phyloP scores from a whole-genome alignment of 257 asterid species.

The Scutellaria minor region DNA sequence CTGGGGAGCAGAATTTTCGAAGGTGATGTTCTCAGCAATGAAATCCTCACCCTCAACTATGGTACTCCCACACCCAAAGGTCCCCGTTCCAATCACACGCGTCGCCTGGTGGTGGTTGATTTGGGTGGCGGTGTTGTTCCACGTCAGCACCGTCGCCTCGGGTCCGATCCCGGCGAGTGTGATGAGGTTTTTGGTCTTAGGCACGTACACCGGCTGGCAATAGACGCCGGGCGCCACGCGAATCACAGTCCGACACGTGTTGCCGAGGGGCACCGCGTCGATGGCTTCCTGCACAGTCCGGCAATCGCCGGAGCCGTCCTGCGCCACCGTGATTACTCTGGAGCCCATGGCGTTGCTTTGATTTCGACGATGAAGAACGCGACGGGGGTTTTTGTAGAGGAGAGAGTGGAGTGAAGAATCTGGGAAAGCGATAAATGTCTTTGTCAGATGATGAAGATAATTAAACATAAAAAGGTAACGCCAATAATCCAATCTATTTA shows the following conservation, averaged over 20 bases:
- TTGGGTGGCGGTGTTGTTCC: conserved; percentile 79
- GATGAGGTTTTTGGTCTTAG: conserved; percentile 85
- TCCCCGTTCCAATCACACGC: conserved; percentile 92
- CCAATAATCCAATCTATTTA: neutral
- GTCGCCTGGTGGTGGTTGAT: conserved; percentile 92
- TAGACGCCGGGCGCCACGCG: conserved; percentile 82
- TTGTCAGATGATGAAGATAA: conserved; percentile 28
- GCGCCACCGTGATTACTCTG: conserved; percentile 68
- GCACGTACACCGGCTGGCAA: conserved; percentile 78
- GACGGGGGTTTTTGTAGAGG: conserved; percentile 2
- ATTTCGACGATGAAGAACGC: neutral
- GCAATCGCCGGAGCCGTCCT: conserved; percentile 68
- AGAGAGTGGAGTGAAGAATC: conserved; percentile 23
- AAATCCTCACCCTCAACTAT: conserved; percentile 98
- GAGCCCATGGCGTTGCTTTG: conserved; percentile 38
- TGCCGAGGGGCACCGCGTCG: conserved; percentile 79
- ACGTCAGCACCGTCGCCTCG: conserved; percentile 77
- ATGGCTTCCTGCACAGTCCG: conserved; percentile 92
- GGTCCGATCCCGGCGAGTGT: conserved; percentile 81
- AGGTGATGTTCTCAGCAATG: conserved; percentile 92
- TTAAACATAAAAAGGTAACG: neutral
- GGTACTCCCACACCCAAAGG: conserved; percentile 87
- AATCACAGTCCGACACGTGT: conserved; percentile 73
- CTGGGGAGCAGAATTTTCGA: conserved; percentile 89
- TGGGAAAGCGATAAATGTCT: conserved; percentile 15